phyloP scores from a whole-genome alignment of 1,284 basidiomycete species.

The Trichosporon ovoides region DNA sequence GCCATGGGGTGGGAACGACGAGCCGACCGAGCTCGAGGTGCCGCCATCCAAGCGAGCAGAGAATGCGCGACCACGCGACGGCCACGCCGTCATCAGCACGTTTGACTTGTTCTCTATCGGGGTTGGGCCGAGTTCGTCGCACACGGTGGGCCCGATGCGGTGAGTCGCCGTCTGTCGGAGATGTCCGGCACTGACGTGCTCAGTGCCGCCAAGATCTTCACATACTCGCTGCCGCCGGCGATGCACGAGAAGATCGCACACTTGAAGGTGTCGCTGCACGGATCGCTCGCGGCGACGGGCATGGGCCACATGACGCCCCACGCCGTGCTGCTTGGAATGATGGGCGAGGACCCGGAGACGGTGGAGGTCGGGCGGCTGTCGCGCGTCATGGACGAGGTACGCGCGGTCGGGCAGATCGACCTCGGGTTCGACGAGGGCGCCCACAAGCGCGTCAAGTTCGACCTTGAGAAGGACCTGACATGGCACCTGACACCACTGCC shows the following conservation, averaged over 20 bases:
- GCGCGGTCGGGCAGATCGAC: slow-evolving; percentile 28
- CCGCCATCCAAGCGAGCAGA: slow-evolving; percentile 20
- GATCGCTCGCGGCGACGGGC: slow-evolving; percentile 57
- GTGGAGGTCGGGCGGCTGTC: slow-evolving; percentile 37
- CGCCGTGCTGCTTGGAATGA: slow-evolving; percentile 82
- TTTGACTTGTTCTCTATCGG: slow-evolving; percentile 94
- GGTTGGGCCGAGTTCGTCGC: slow-evolving; percentile 51
- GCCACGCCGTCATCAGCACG: slow-evolving; percentile 88
- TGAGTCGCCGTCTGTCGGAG: slow-evolving; percentile 11
- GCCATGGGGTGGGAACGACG: not conserved
- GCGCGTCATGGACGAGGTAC: slow-evolving; percentile 30
- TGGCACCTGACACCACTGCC: slow-evolving; percentile 39
- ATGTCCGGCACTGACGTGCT: not conserved
- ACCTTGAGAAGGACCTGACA: slow-evolving; percentile 77
- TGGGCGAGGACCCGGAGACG: slow-evolving; percentile 56
- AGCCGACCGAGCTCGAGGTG: slow-evolving; percentile 8
- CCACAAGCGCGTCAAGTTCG: slow-evolving; percentile 67
- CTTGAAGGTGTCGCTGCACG: slow-evolving; percentile 75
- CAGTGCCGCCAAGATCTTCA: slow-evolving; percentile 19
- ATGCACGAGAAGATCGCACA: slow-evolving; percentile 57
- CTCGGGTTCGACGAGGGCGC: slow-evolving; percentile 64
- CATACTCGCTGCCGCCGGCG: slow-evolving; percentile 23
- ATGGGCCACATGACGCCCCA: slow-evolving; percentile 87
- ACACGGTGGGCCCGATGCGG: slow-evolving; percentile 81
- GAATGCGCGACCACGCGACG: slow-evolving; percentile 35